Base-by-base conservation (phyloP, 352 stramenopile species). In the Aphanomyces stellatus region DNA sequence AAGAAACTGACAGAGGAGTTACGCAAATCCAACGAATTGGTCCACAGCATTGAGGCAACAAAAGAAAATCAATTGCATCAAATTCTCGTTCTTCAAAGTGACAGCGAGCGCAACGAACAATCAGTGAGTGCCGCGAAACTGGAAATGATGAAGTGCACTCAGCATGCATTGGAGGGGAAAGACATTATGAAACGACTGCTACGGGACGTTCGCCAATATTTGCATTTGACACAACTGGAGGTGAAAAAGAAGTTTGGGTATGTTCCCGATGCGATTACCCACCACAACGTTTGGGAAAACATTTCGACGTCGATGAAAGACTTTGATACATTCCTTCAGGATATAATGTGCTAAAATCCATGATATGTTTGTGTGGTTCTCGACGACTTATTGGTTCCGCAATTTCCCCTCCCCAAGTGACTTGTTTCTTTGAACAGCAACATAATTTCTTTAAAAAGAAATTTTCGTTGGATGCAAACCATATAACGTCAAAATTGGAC, bases 191-290 rank as follows among this genome's bases (percentile, higher is more conserved):
- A 81, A 28, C 68, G 82, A 22, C 70, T 90, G 17, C 72, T 79
- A 43, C 74, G 71, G 2, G 80, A 90, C 53, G 74, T 90, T 41
- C 80, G 78, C 25, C 80, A 90, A 62, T 90, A 88, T 40, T 64
- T 90, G 65, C 76, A 81, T 28, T 68, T 88, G 42, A 80, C 89
- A 53, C 79, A 82, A 8, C 63, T 69, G n/a, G 81, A 90, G 69
- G 88, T 88, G 71, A 86, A 87, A 65, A 79, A 79, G 51, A 90
- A 90, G 57, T 92, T 90, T 51, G 81, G 81, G 13, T 88, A 90
- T 65, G 64, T 90, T n/a, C 84, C 81, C 6, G 81, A 90, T n/a
- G 74, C 81, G 15, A 90, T 92, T 57, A 72, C 80, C 0, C 79
- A 89, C 62, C 71, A 76, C 17, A 74, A 87, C 25, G 79, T 69